These are phyloP conservation scores for Torulaspora quercuum DNA, from an alignment of 805 yeast genomes.

Conservation along the genomic window DNA sequence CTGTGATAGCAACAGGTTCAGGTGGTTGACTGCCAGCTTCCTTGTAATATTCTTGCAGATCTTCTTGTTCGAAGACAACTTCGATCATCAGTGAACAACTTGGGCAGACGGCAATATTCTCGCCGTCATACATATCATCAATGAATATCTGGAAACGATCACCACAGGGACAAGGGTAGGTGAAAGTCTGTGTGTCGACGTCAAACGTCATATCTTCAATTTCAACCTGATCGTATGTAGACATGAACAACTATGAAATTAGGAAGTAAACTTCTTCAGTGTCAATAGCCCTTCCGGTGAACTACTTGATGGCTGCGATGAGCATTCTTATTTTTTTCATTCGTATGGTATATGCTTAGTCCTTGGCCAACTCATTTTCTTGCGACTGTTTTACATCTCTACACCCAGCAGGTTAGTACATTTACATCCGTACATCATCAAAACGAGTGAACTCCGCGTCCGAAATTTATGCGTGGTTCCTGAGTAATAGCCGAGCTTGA, in stretches of 20 bases:
- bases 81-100: conserved; percentile 91
- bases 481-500: no score
- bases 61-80: conserved; percentile 74
- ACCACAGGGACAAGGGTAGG: conserved; percentile 98
- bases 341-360: no score
- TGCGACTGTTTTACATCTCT: neutral
- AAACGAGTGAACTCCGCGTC: no score
- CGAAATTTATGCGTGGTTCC: no score
- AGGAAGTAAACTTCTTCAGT: no score
- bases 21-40: conserved; percentile 36
- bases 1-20: conserved; percentile 28
- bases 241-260: conserved; percentile 37
- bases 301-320: conserved; percentile 12
- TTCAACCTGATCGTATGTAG: conserved; percentile 88
- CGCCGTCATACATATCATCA: conserved; percentile 86
- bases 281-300: no score
- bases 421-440: conserved; percentile 4
- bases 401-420: conserved; percentile 11
- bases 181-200: conserved; percentile 72
- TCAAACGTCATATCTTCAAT: conserved; percentile 96
- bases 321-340: no score
- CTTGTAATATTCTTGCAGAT: conserved; percentile 42
- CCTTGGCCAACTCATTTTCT: no score
- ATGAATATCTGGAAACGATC: conserved; percentile 84
- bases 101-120: conserved; percentile 93